Conservation (phyloP, 1,284 basidiomycete genomes). For the Mycosarcoma mackinlayi region DNA sequence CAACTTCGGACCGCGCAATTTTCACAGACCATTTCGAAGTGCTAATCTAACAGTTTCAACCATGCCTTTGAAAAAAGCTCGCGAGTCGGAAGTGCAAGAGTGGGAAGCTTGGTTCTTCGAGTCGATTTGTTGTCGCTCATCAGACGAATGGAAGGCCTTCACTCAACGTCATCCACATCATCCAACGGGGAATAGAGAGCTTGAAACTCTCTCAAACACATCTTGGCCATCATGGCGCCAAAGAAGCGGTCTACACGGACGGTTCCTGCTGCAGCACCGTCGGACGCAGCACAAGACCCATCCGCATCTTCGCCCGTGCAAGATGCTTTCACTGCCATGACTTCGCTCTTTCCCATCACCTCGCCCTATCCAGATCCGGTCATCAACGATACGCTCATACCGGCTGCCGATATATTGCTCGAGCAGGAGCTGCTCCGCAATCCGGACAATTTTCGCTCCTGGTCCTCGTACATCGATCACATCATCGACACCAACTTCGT, state of each 20-base stretch:
- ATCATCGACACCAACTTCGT: conserved; percentile 76
- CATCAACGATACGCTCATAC: conserved; percentile 80
- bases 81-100: conserved; percentile 34
- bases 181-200: too few species aligned
- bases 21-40: too few species aligned
- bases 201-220: neutral
- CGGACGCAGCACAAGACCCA: neutral
- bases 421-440: conserved; percentile 97
- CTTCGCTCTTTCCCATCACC: conserved; percentile 78
- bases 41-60: too few species aligned
- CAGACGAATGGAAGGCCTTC: too few species aligned
- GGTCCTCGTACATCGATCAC: conserved; percentile 86
- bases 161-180: too few species aligned
- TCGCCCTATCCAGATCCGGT: conserved; percentile 83
- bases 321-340: conserved; percentile 20
- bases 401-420: conserved; percentile 80
- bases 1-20: too few species aligned
- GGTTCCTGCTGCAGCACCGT: conserved; percentile 5
- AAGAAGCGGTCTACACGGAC: conserved; percentile 23
- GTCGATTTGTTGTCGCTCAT: too few species aligned
- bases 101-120: conserved; percentile 2
- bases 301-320: conserved; percentile 7
- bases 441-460: conserved; percentile 87
- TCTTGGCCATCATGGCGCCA: conserved; percentile 17
- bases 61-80: too few species aligned